A percentile compares a stretch with the other conserved stretches of the same genome.
phyloP scores from a whole-genome alignment of 2,329 filamentous ascomycete genomes.

The Oidium heveae region DNA sequence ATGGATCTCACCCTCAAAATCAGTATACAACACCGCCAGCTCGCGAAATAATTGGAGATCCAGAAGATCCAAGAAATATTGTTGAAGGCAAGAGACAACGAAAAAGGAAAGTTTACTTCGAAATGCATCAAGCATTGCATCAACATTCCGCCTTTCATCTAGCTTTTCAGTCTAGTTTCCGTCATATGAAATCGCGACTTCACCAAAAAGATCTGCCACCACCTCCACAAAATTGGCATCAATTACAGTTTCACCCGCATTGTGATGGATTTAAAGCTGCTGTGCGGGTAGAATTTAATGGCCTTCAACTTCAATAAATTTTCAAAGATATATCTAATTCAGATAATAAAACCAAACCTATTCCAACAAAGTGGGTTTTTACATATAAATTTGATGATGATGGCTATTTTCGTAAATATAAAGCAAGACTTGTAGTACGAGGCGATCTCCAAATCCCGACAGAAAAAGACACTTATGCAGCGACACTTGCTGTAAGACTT shows the following conservation, averaged over 20 bases:
- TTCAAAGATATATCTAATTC: background rate
- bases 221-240: background rate
- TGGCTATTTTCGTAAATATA: constrained; percentile 4
- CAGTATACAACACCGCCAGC: background rate
- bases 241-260: background rate
- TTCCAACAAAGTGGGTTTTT: constrained; percentile 7
- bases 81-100: background rate
- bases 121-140: background rate
- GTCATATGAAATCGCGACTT: background rate
- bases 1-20: background rate
- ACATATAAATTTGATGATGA: constrained; percentile 10
- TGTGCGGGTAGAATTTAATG: background rate
- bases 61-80: background rate
- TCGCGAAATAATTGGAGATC: background rate
- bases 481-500: background rate
- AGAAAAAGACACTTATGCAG: constrained; percentile 1
- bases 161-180: background rate
- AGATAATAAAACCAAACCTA: background rate
- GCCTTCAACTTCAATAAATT: background rate
- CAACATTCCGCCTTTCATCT: background rate
- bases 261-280: background rate
- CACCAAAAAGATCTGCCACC: background rate
- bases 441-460: constrained; percentile 3
- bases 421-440: constrained; percentile 5
- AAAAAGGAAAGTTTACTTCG: background rate